Evolutionary conservation across 495 filamentous ascomycete genomes (phyloP).

Genomic region (Clavariopsis aquatica): DNA sequence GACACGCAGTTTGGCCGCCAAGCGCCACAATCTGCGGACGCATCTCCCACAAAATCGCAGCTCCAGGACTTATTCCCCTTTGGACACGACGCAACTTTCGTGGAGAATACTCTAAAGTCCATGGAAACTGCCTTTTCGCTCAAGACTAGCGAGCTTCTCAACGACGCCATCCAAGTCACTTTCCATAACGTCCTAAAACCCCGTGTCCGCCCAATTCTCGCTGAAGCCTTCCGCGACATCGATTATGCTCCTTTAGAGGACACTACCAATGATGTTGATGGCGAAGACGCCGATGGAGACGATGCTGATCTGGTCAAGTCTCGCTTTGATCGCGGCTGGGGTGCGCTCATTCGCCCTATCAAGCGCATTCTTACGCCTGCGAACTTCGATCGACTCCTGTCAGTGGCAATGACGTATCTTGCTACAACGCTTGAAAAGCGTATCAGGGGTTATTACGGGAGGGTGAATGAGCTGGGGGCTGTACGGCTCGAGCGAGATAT

Average conservation of each 20-base stretch:
- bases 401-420: constrained; percentile 71
- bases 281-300: constrained; percentile 34
- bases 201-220: constrained; percentile 78
- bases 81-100: constrained; percentile 67
- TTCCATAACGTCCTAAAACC: constrained; percentile 88
- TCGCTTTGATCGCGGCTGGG: constrained; percentile 80
- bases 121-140: constrained; percentile 69
- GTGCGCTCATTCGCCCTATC: constrained; percentile 77
- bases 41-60: constrained; percentile 27
- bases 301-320: constrained; percentile 60
- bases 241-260: constrained; percentile 67
- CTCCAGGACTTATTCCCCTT: constrained; percentile 76
- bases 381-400: constrained; percentile 70
- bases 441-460: constrained; percentile 79
- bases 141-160: constrained; percentile 78
- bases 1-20: constrained; percentile 58
- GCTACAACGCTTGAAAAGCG: constrained; percentile 82
- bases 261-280: constrained; percentile 47
- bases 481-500: constrained; percentile 88
- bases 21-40: not conserved
- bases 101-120: constrained; percentile 64
- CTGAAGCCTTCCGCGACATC: constrained; percentile 86
- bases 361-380: constrained; percentile 77
- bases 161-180: constrained; percentile 76
- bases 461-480: constrained; percentile 79